phyloP scores from a whole-genome alignment of 352 stramenopile species.

The Pythium apleroticum region DNA sequence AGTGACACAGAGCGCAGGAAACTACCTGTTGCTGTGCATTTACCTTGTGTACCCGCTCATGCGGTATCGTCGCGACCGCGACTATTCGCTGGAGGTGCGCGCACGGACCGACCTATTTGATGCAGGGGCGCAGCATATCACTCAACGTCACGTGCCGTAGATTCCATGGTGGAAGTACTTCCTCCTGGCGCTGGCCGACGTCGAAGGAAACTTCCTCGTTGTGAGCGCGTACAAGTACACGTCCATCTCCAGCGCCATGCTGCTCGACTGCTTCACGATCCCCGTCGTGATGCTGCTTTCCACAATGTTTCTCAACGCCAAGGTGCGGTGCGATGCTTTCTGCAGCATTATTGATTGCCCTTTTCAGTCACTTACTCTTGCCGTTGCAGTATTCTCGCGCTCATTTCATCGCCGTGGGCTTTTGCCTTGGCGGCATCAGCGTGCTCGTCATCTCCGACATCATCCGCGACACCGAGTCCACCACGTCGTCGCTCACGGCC shows the following conservation, averaged over 20 bases:
- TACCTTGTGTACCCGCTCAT: slow-evolving; percentile 54
- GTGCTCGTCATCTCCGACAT: slow-evolving; percentile 88
- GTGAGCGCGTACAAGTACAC: slow-evolving; percentile 97
- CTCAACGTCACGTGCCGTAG: slow-evolving; percentile 18
- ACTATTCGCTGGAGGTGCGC: slow-evolving; percentile 53
- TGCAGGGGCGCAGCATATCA: no score
- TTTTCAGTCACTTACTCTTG: background rate
- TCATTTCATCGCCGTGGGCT: slow-evolving; percentile 74
- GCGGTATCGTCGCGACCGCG: slow-evolving; percentile 38
- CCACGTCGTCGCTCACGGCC: slow-evolving; percentile 20
- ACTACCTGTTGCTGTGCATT: slow-evolving; percentile 64
- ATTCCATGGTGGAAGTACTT: slow-evolving; percentile 89
- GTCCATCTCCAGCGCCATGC: slow-evolving; percentile 94
- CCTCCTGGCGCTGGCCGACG: slow-evolving; percentile 91
- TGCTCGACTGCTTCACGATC: slow-evolving; percentile 96
- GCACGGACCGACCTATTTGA: no score
- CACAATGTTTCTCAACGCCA: slow-evolving; percentile 78
- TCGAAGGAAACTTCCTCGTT: slow-evolving; percentile 94
- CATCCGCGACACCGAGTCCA: slow-evolving; percentile 34
- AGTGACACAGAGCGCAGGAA: slow-evolving; percentile 70
- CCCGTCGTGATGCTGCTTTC: slow-evolving; percentile 95
- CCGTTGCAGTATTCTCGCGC: slow-evolving; percentile 50
- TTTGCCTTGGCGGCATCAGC: slow-evolving; percentile 86
- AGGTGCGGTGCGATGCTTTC: slow-evolving; percentile 28
- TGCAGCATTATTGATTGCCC: slow-evolving; percentile 47